Evolutionary conservation across 176 grass and related monocot genomes (phyloP), one percentile per base, ranked within the genome.

Genomic region (Aegilops sharonensis): DNA sequence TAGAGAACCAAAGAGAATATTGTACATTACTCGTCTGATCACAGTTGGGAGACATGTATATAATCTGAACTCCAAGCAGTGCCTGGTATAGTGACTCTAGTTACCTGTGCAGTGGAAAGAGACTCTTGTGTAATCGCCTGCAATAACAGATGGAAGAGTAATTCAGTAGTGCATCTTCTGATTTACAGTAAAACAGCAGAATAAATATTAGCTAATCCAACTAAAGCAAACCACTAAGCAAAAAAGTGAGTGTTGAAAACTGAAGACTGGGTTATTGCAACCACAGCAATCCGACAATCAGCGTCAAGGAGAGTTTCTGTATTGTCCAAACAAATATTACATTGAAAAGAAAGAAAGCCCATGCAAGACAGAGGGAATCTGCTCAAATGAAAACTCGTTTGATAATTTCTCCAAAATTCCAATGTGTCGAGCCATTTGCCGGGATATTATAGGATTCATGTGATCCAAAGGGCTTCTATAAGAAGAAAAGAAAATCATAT

Each of bases 41-140:
- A 54, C 10, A 32, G 21, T 9, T 40, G 1, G 27, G 59, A 12
- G 8, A 13, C 14, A 85, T 18, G 43, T 30, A 17, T 30, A 17
- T 7, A 39, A 65, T 65, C n/a, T 71, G 56, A 64, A 78, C 12
- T 12, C 5, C 47, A 30, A 83, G 10, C 23, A 68, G 20, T 43
- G 6, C 11, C 35, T 68, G 9, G 11, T 64, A n/a, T 54, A 52
- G 29, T 56, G 17, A 56, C 52, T 47, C 78, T 11, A 11, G 18
- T 76, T 89, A 89, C 83, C 83, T 89, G 88, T 48, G 83, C 88
- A 62, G 29, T 35, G 0, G 29, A 68, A 70, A 86, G 36, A 23
- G 78, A 63, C 11, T 85, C 48, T 39, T 89, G 23, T 50, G 88
- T 89, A 27, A 89, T 89, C 5, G 78, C 88, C 88, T 89, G 48